Evolutionary conservation across 2,329 filamentous ascomycete genomes (phyloP).

Genomic region (Botrytis medusae): DNA sequence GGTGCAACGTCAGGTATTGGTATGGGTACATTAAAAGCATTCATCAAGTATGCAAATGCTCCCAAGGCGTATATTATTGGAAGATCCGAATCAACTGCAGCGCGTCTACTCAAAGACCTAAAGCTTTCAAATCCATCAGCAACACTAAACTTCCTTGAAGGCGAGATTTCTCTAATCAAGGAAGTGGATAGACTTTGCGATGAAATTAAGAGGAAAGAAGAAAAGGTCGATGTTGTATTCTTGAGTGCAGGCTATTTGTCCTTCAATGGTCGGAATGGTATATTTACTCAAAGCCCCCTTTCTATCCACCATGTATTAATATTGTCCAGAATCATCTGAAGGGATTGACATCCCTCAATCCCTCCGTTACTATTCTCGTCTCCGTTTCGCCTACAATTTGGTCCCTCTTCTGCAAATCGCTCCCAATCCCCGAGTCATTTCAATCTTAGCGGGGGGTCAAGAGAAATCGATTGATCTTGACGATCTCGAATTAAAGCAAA

Average conservation of each 20-base stretch:
- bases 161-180: constrained; percentile 51
- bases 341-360: constrained; percentile 53
- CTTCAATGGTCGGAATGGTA: constrained; percentile 36
- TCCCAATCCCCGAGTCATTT: constrained; percentile 53
- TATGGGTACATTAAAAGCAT: constrained; percentile 48
- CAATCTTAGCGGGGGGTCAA: constrained; percentile 52
- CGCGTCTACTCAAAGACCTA: constrained; percentile 45
- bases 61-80: constrained; percentile 55
- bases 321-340: constrained; percentile 52
- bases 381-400: constrained; percentile 56
- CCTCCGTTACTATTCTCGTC: constrained; percentile 57
- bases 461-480: constrained; percentile 53
- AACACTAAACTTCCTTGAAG: constrained; percentile 49
- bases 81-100: constrained; percentile 42
- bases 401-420: constrained; percentile 53
- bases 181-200: constrained; percentile 51
- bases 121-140: constrained; percentile 46
- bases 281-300: constrained; percentile 8
- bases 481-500: constrained; percentile 41
- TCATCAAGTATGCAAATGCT: constrained; percentile 43
- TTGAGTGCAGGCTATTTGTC: constrained; percentile 45
- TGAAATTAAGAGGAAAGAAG: constrained; percentile 47
- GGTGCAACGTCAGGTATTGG: constrained; percentile 58
- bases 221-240: constrained; percentile 49
- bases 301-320: background rate